phyloP scores from a whole-genome alignment of 1,139 yeast species.

The Yamadazyma trypodendri region DNA sequence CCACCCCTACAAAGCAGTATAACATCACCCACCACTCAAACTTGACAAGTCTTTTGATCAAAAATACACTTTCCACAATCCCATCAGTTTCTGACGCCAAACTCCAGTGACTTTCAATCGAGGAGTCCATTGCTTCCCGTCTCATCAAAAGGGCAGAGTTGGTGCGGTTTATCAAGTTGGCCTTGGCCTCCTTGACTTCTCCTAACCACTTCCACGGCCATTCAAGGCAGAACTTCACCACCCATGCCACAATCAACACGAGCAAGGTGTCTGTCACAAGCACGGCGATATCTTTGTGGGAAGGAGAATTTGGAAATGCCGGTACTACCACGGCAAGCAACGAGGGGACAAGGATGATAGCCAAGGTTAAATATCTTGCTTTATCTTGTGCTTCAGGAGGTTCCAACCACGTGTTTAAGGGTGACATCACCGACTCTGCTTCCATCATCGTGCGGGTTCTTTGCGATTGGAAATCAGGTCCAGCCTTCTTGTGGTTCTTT shows the following conservation, averaged over 20 bases:
- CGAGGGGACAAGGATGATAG: constrained; percentile 13
- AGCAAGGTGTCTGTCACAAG: constrained; percentile 29
- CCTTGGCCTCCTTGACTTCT: constrained; percentile 23
- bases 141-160: constrained; percentile 15
- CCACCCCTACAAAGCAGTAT: constrained; percentile 24
- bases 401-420: constrained; percentile 2
- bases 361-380: constrained; percentile 10
- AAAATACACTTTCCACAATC: constrained; percentile 11
- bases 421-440: constrained; percentile 9
- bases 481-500: neutral
- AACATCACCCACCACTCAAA: constrained; percentile 25
- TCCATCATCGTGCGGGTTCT: neutral
- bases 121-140: neutral
- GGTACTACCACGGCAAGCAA: constrained; percentile 15
- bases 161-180: constrained; percentile 17
- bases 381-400: neutral
- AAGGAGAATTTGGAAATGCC: constrained; percentile 13
- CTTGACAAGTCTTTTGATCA: constrained; percentile 17
- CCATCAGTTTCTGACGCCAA: constrained; percentile 6
- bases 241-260: constrained; percentile 27
- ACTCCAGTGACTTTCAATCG: neutral
- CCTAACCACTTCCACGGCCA: constrained; percentile 40
- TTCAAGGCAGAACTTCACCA: constrained; percentile 27
- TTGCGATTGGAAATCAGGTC: neutral
- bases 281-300: constrained; percentile 13